phyloP scores from a whole-genome alignment of 1,139 yeast genomes.

The Candida buenavistaensis region DNA sequence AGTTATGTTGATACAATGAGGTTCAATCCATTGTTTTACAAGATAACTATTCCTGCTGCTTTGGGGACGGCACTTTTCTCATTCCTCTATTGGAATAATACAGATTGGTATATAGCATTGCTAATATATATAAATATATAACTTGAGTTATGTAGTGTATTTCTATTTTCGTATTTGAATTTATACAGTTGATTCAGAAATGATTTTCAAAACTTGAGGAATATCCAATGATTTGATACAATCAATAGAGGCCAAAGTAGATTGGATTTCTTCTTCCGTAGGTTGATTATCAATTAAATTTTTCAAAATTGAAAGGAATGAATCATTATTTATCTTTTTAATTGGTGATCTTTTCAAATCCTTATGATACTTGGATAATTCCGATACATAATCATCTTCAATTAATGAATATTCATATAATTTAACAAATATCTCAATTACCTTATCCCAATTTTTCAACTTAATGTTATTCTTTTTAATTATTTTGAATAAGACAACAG shows the following conservation, averaged over 20 bases:
- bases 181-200: conserved; percentile 25
- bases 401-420: conserved; percentile 74
- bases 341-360: conserved; percentile 15
- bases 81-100: no score
- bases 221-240: conserved; percentile 72
- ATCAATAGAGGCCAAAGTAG: conserved; percentile 78
- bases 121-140: no score
- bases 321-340: neutral
- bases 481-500: conserved; percentile 81
- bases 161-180: no score
- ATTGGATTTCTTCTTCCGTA: conserved; percentile 85
- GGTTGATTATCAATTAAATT: conserved; percentile 92
- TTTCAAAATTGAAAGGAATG: conserved; percentile 51
- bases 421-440: conserved; percentile 60
- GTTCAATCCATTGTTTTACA: no score
- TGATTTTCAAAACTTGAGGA: conserved; percentile 46
- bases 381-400: conserved; percentile 64
- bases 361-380: conserved; percentile 64
- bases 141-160: no score
- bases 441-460: conserved; percentile 56
- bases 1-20: no score
- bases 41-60: no score
- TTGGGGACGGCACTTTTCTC: no score
- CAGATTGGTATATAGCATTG: no score
- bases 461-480: conserved; percentile 57